phyloP scores from a whole-genome alignment of 768 basidiomycete species.

The Pulveroboletus frians region DNA sequence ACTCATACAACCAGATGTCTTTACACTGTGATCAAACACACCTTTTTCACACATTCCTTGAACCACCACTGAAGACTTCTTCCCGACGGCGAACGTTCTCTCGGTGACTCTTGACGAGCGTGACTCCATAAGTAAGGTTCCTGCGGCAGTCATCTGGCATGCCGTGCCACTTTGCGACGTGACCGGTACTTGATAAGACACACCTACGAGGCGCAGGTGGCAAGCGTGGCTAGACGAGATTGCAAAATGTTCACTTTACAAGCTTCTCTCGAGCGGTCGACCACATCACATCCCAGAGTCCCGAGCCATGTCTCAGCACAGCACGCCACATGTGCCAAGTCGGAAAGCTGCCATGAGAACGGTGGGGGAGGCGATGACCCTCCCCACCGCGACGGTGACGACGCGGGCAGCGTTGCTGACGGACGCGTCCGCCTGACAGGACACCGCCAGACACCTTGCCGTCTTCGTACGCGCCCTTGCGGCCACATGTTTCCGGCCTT shows the following conservation, averaged over 20 bases:
- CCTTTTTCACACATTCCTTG: too few species aligned
- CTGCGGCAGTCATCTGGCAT: neutral
- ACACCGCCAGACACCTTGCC: too few species aligned
- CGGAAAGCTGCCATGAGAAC: conserved; percentile 6
- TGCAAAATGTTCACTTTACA: neutral
- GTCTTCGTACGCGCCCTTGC: neutral
- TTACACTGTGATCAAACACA: neutral
- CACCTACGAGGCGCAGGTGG: neutral
- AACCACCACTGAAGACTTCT: too few species aligned
- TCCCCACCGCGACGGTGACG: neutral
- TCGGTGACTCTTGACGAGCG: too few species aligned
- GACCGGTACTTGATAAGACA: neutral
- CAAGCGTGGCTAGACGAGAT: neutral
- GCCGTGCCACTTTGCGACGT: neutral
- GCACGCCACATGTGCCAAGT: neutral
- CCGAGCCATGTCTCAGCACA: too few species aligned
- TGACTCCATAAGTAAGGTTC: neutral
- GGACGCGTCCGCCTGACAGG: too few species aligned
- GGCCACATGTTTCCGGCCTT: neutral
- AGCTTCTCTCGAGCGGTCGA: neutral
- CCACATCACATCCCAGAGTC: neutral
- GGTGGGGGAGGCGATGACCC: neutral
- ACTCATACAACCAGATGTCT: too few species aligned
- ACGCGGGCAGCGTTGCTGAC: neutral
- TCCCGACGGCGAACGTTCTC: too few species aligned